Percentiles rank a stretch among this genome's conserved stretches.
These are phyloP conservation scores for Sporothrix pallida DNA, from an alignment of 2,329 filamentous ascomycete genomes.

Conservation along the genomic window DNA sequence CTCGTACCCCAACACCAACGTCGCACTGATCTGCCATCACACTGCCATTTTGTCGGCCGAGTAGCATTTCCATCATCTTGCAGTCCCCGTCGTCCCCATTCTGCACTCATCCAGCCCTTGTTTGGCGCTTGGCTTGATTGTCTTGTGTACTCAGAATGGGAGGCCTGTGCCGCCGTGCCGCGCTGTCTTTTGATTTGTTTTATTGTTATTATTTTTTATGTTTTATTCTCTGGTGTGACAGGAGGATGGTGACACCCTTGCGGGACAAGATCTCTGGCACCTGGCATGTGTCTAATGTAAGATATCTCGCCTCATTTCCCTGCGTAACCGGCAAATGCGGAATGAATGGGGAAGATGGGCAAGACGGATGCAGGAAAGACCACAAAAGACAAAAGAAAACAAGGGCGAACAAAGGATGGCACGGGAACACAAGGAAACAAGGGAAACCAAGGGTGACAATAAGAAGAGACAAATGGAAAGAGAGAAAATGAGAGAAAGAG, in stretches of 20 bases:
- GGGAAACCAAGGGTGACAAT: neutral
- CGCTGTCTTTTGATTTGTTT: neutral
- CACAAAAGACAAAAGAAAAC: neutral
- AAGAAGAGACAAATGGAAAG: neutral
- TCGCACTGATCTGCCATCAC: neutral
- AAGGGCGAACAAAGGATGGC: neutral
- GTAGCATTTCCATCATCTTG: neutral
- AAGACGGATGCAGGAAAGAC: neutral
- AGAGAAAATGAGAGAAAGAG: neutral
- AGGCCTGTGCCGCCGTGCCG: neutral
- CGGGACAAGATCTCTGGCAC: neutral
- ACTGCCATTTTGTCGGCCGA: neutral
- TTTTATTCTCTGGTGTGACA: neutral
- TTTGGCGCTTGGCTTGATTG: constrained; percentile 20
- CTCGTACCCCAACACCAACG: too few species aligned
- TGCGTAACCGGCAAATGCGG: neutral
- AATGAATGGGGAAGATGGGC: neutral
- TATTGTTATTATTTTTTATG: neutral
- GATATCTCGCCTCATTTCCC: neutral
- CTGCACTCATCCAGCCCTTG: too few species aligned
- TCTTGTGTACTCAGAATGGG: neutral
- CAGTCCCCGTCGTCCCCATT: too few species aligned
- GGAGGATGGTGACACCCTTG: neutral
- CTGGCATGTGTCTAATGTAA: neutral
- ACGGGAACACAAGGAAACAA: too few species aligned